Base-by-base conservation (phyloP, 176 grass and related monocot genomes). In the Triticum monococcum region DNA sequence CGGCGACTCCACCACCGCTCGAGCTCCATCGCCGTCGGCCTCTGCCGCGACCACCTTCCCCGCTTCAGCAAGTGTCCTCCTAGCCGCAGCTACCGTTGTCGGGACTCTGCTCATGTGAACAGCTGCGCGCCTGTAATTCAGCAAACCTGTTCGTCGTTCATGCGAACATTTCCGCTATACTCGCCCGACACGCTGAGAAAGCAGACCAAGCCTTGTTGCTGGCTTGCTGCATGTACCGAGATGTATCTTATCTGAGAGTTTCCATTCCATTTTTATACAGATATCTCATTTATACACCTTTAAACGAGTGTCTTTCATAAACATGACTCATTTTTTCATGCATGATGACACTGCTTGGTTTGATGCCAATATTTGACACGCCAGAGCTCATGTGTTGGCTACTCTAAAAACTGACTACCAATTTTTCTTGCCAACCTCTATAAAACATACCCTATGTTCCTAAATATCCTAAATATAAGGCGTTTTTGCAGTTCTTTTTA, bases 21-120 rank as follows among this genome's bases (percentile, higher is more conserved):
- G 68, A 10, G 75, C 87, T 26, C 92, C 95, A 2, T 86, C 90
- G 7, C 87, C 89, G 0, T 67, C 70, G 13, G 63, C 56, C 11
- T 94, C 92, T 2, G 68, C 69, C 32, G 83, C 75, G 9, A 23
- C 26, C 67, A 41, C 17, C 40, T 38, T 87, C 69, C 23, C 77
- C 7, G 83, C 38, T 12, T 46, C 79, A n/a, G 3, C 75, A 24
- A 57, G 2, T 12, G 33, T 18, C 28, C 78, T 85, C 64, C 48
- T 87, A 2, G 18, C 36, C 14, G 57, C 85, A 26, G 73, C 36
- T 7, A 35, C 65, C 2, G 81, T 59, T 4, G 59, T 20, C 57
- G 33, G 20, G 67, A 35, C 48, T 6, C 86, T 91, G 50, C 24
- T 88, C 24, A 4, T n/a, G 12, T 61, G 18, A 31, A 66, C 35